These are phyloP conservation scores for Yamadazyma akitaensis DNA, from an alignment of 805 yeast species.

Conservation along the genomic window DNA sequence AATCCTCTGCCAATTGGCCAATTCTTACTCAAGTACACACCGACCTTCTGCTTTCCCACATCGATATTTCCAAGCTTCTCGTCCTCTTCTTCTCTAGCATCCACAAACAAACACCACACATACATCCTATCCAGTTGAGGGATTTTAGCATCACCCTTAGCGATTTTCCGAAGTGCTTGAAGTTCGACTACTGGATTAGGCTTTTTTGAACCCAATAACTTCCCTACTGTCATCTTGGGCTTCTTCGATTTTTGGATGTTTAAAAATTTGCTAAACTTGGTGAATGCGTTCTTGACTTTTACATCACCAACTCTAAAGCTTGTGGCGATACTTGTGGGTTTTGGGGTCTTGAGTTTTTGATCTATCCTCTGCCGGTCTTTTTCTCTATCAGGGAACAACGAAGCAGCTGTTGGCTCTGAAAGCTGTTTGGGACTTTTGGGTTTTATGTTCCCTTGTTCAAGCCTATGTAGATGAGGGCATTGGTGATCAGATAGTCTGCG, in stretches of 20 bases:
- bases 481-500: conserved; percentile 32
- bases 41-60: conserved; percentile 24
- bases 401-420: conserved; percentile 31
- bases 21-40: conserved; percentile 47
- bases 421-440: conserved; percentile 10
- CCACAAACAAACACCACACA: conserved; percentile 44
- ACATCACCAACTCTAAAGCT: conserved; percentile 28
- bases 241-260: conserved; percentile 20
- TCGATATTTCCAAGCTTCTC: conserved; percentile 22
- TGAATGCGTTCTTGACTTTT: conserved; percentile 22
- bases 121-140: conserved; percentile 45
- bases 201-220: conserved; percentile 5
- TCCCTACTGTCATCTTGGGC: not conserved
- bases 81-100: conserved; percentile 22
- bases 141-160: conserved; percentile 52
- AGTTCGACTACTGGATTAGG: conserved; percentile 20
- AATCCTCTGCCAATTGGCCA: conserved; percentile 62
- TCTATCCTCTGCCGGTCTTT: conserved; percentile 38
- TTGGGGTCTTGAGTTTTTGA: conserved; percentile 15
- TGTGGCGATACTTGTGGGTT: conserved; percentile 25
- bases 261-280: conserved; percentile 26
- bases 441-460: conserved; percentile 3
- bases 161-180: conserved; percentile 37
- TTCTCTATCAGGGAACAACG: conserved; percentile 52
- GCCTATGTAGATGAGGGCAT: conserved; percentile 22